Evolutionary conservation across 179 eudicot species (phyloP), one percentile per base, ranked within the genome.

Genomic region (Corrigiola litoralis): DNA sequence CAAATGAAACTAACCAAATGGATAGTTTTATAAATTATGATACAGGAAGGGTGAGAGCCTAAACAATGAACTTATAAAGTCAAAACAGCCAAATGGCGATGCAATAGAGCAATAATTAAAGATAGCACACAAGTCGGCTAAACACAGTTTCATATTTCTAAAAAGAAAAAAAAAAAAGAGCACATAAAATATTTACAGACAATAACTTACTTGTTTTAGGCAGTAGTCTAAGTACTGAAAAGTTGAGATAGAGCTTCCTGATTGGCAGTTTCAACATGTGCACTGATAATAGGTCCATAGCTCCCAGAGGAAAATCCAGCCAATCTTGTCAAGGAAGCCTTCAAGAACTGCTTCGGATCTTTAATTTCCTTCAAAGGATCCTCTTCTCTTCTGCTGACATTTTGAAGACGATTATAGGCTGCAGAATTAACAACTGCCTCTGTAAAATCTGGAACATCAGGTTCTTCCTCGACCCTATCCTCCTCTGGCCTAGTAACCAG

Each of bases 401-500:
- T 92, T 72, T 87, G 75, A 18, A 92, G 82, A 55, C 78, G 86
- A 53, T 86, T 88, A 74, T 81, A 90, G 2, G 95, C 81, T 16
- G 98, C 95, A 66, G 84, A 84, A 63, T 90, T 89, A 31, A 92
- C 87, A 25, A 71, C 76, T 69, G 87, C 76, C 61, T 87, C 95
- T 31, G 75, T 80, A 75, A 90, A 79, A 81, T 90, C 98, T 41
- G 95, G 96, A 70, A 90, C 92, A 58, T 92, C 98, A 33, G 77
- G 56, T 71, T 90, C 98, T 33, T 85, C 98, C 65, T 73, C 85
- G 48, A 92, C 85, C 72, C 98, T 84, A 37, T 87, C 90, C 74
- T 92, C 84, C 74, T 92, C 98, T 1, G 97, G 89, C 63, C 86
- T 72, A 20, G 97, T 85, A 58, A 87, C 79, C 71, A 92, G 95